Evolutionary conservation across 2,329 filamentous ascomycete species (phyloP), one percentile per base, ranked within the genome.

Genomic region (Fusarium scirpi): DNA sequence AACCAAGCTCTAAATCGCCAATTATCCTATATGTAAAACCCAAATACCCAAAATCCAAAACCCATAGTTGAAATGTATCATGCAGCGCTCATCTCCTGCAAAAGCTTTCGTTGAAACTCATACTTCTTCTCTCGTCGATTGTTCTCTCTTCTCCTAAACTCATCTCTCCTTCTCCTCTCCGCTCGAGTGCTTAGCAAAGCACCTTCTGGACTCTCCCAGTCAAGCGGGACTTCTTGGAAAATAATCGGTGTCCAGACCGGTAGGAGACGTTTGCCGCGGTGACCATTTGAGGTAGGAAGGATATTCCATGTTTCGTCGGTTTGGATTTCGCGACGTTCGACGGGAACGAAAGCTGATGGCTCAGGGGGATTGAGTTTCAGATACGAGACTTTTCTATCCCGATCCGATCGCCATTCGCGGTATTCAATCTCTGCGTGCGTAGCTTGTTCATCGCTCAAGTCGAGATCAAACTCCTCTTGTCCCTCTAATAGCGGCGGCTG

Each of bases 301-400:
- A 60, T 41, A 18, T 65, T 59, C 62, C 62, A 65, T 0, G 62
- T 65, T 25, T 65, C 62, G 18, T 65, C 62, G 1, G 53, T 65
- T 10, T 65, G 62, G 5, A 65, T 38, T 12, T 65, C 62, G 20
- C 46, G 61, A 27, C 62, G 53, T 11, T 51, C 52, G 1, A 65
- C 62, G 0, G 53, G 53, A 9, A 65, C 25, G 4, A 65, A 65
- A 0, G 53, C 62, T 1, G 62, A 47, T 43, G 62, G 62, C 1
- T 65, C 61, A 0, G 62, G 62, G 2, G 61, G 61, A 11, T 65
- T 65, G 0, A 58, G 3, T 2, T 65, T 65, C 0, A 65, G 0
- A n/a, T 65, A 65, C 0, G 62, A 65, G 12, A 60, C 62, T 30
- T 65, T 65, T 52, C 62, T 59, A 16, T 65, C 62, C 3, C 61